Base-by-base conservation (phyloP, 2,329 filamentous ascomycete species). In the Dothideomycetes sp. region DNA sequence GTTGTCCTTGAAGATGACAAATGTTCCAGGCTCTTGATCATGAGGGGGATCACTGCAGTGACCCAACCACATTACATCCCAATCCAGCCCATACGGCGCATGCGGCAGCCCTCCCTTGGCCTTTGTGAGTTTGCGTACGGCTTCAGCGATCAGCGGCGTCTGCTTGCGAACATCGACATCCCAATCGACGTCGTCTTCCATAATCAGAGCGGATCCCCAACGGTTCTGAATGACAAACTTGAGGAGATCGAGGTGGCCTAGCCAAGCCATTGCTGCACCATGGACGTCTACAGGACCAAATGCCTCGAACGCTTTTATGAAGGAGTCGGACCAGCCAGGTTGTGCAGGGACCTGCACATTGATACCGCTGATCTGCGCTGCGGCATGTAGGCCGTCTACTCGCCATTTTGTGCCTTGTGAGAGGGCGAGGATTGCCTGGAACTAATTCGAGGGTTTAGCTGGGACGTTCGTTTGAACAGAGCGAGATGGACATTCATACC, bases 121-220 rank as follows among this genome's bases (percentile, higher is more conserved):
- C 9, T 37, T 32, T 7, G 50, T 54, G 15, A 60, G 51, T 5
- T 49, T 43, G 5, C 54, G 49, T 3, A 60, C 49, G n/a, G 51
- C 57, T 11, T 54, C 45, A 1, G 58, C 55, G 19, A 63, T 47
- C 2, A 55, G 38, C 3, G 33, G 31, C 32, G 57, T 54, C 38
- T 60, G 54, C 5, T 49, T 40, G 33, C 56, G 57, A 8, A 64
- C 46, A 3, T 48, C 46, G 4, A 60, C 46, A 40, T 63, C 60
- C 54, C 55, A 62, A 40, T 62, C 61, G 19, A 56, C 54, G 36
- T 62, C 59, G 36, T 63, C 60, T 40, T 63, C 60, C 5, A 59
- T 41, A 37, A 59, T 53, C 10, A 59, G 41, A 4, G 51, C 54
- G 1, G 52, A 52, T 22, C 49, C 48, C 11, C 46, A 41, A 4